These are phyloP conservation scores for Cryomyces antarcticus DNA, from an alignment of 495 filamentous ascomycete species.

Conservation along the genomic window DNA sequence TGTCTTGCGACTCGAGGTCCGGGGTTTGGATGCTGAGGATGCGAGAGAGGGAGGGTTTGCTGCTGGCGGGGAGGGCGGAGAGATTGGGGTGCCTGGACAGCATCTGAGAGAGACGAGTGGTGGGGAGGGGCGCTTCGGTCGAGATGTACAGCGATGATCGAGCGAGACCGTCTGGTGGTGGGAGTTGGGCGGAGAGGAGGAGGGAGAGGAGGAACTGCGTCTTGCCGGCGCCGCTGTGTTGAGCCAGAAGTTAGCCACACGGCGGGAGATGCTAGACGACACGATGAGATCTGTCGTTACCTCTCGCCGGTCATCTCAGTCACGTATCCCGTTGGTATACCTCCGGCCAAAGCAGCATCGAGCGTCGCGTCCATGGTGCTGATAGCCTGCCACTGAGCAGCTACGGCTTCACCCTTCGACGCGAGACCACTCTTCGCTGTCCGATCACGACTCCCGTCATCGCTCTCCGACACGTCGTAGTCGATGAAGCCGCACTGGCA, in stretches of 20 bases:
- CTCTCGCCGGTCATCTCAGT: slow-evolving; percentile 88
- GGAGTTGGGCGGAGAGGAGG: slow-evolving; percentile 63
- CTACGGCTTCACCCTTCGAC: slow-evolving; percentile 4
- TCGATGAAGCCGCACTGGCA: slow-evolving; percentile 32
- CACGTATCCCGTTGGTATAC: slow-evolving; percentile 64
- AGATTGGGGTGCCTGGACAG: slow-evolving; percentile 45
- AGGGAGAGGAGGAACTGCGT: slow-evolving; percentile 81
- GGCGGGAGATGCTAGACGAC: neutral
- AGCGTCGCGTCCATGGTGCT: slow-evolving; percentile 60
- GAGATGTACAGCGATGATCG: slow-evolving; percentile 72
- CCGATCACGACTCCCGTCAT: slow-evolving; percentile 1
- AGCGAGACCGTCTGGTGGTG: slow-evolving; percentile 45
- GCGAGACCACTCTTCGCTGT: slow-evolving; percentile 14
- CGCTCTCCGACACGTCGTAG: slow-evolving; percentile 3
- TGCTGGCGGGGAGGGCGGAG: slow-evolving; percentile 18
- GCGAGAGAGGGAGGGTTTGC: slow-evolving; percentile 41
- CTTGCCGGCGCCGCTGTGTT: slow-evolving; percentile 65
- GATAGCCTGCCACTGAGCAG: slow-evolving; percentile 35
- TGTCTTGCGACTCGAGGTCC: slow-evolving; percentile 88
- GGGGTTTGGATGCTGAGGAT: slow-evolving; percentile 68
- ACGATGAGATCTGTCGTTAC: slow-evolving; percentile 16
- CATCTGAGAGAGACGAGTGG: slow-evolving; percentile 59
- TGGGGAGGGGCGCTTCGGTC: slow-evolving; percentile 75
- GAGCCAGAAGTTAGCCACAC: neutral
- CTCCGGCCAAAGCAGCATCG: slow-evolving; percentile 60